phyloP scores from a whole-genome alignment of 495 filamentous ascomycete genomes.

The Annulohypoxylon bovei region DNA sequence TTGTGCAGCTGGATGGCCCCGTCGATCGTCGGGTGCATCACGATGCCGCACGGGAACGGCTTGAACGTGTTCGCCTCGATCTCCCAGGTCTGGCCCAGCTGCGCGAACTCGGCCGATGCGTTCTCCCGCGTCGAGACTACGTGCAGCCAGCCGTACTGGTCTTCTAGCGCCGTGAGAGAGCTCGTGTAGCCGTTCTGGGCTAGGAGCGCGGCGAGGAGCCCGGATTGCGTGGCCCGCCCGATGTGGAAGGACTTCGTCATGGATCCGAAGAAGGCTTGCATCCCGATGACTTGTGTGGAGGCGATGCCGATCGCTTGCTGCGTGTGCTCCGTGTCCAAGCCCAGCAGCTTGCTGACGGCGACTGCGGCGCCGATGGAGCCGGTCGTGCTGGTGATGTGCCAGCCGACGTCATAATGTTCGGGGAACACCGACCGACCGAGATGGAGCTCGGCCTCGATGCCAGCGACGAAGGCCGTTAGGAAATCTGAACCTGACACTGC shows the following conservation, averaged over 20 bases:
- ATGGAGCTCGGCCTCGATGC: conserved; percentile 63
- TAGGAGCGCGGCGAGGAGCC: conserved; percentile 61
- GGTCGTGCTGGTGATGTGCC: conserved; percentile 64
- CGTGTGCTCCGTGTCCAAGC: conserved; percentile 49
- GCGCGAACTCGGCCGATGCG: conserved; percentile 47
- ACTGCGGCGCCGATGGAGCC: conserved; percentile 63
- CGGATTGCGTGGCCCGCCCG: conserved; percentile 62
- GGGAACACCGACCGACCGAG: conserved; percentile 62
- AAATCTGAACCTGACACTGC: conserved; percentile 56
- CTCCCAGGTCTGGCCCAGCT: conserved; percentile 57
- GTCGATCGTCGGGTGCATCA: conserved; percentile 66
- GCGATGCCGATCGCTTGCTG: conserved; percentile 64
- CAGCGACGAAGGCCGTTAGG: conserved; percentile 61
- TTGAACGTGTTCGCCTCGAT: conserved; percentile 64
- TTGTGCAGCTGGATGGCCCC: conserved; percentile 57
- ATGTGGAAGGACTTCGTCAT: conserved; percentile 66
- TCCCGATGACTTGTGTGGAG: conserved; percentile 61
- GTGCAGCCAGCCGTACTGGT: conserved; percentile 63
- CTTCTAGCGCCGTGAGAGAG: conserved; percentile 59
- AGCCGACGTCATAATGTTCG: conserved; percentile 65
- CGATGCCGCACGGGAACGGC: conserved; percentile 67
- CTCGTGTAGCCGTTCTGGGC: conserved; percentile 60
- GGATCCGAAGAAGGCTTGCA: conserved; percentile 64
- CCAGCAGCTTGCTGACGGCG: conserved; percentile 58
- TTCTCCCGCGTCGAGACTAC: conserved; percentile 56